Evolutionary conservation across 2,329 filamentous ascomycete species (phyloP).

Genomic region (Myriangium duriaei): DNA sequence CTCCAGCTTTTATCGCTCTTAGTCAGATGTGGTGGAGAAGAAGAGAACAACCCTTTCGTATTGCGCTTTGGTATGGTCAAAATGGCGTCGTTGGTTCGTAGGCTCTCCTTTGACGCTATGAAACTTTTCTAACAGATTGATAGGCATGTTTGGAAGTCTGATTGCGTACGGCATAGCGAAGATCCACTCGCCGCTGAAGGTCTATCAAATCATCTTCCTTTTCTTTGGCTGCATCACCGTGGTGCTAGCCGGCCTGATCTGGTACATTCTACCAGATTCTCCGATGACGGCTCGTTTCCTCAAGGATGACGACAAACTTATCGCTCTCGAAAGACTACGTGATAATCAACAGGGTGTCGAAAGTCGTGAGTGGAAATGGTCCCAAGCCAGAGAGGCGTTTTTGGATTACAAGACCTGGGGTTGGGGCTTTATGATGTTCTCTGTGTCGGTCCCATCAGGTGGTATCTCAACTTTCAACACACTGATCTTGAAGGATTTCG

Average conservation of each 20-base stretch:
- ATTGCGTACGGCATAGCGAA: constrained; percentile 19
- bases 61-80: constrained; percentile 21
- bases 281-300: constrained; percentile 49
- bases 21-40: constrained; percentile 18
- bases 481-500: constrained; percentile 46
- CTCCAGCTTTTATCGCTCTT: constrained; percentile 19
- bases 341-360: constrained; percentile 32
- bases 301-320: constrained; percentile 41
- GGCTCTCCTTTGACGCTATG: constrained; percentile 18
- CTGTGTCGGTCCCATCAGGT: constrained; percentile 46
- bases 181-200: constrained; percentile 15
- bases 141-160: constrained; percentile 21
- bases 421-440: constrained; percentile 34
- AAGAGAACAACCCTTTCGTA: constrained; percentile 18
- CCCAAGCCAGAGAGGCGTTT: constrained; percentile 41
- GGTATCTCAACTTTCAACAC: constrained; percentile 48
- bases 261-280: constrained; percentile 51
- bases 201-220: constrained; percentile 19
- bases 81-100: constrained; percentile 20
- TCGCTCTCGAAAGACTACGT: constrained; percentile 43
- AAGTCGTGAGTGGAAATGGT: constrained; percentile 37
- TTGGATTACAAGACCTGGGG: constrained; percentile 49
- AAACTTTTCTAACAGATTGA: constrained; percentile 20
- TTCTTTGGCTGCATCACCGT: constrained; percentile 14
- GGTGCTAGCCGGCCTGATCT: constrained; percentile 26